A percentile compares a stretch with the other conserved stretches of the same genome.
Evolutionary conservation across 1,139 yeast species (phyloP).

Genomic region (Maudiozyma humilis): DNA sequence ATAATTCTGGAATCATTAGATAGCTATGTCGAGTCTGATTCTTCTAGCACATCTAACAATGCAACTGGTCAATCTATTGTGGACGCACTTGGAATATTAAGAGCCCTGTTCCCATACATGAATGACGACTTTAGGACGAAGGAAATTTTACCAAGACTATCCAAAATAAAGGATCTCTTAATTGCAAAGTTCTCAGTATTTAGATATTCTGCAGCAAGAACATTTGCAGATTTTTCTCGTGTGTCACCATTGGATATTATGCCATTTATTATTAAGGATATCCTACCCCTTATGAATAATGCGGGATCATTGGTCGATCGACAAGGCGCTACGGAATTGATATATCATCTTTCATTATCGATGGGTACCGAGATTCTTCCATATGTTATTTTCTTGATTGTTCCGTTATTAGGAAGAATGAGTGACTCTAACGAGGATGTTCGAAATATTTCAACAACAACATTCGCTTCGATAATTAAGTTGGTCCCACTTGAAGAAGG

Average conservation of each 20-base stretch:
- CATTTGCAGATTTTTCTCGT: conserved; percentile 76
- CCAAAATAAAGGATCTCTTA: conserved; percentile 52
- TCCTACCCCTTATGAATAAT: conserved; percentile 75
- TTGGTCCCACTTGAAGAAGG: conserved; percentile 96
- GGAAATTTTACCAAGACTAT: conserved; percentile 42
- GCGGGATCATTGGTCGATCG: conserved; percentile 70
- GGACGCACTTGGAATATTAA: conserved; percentile 76
- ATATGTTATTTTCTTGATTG: conserved; percentile 88
- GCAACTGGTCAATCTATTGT: conserved; percentile 71
- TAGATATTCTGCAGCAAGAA: conserved; percentile 84
- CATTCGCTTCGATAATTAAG: conserved; percentile 93
- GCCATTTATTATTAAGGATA: conserved; percentile 66
- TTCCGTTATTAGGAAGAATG: conserved; percentile 96
- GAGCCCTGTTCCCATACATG: conserved; percentile 65
- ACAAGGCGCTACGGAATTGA: conserved; percentile 90
- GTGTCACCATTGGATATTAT: conserved; percentile 67
- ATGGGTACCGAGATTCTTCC: conserved; percentile 92
- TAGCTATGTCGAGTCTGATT: conserved; percentile 28
- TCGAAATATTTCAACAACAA: conserved; percentile 85
- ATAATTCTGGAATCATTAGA: conserved; percentile 62
- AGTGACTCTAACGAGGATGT: conserved; percentile 88
- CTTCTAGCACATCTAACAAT: conserved; percentile 8
- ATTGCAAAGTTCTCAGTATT: conserved; percentile 68
- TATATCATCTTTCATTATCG: conserved; percentile 72
- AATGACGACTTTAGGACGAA: conserved; percentile 39